A percentile compares a stretch with the other conserved stretches of the same genome.
Conservation (phyloP, 345 rosid genomes). For the Eucalyptus leucophloia region DNA sequence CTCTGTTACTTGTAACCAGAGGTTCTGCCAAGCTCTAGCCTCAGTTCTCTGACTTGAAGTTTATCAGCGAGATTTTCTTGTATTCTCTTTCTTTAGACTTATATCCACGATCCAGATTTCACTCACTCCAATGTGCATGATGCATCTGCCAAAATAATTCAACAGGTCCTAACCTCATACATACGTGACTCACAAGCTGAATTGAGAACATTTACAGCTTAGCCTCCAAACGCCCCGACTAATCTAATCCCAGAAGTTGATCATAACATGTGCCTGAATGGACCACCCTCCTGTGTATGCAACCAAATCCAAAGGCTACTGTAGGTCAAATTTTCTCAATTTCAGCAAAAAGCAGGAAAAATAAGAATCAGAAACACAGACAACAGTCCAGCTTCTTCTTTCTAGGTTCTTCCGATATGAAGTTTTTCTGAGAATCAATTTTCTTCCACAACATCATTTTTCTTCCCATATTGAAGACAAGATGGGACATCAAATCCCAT, state of each 20-base stretch:
- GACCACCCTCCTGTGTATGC: neutral
- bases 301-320: neutral
- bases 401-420: neutral
- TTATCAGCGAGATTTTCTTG: neutral
- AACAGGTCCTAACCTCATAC: neutral
- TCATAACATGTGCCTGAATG: neutral
- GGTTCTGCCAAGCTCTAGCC: neutral
- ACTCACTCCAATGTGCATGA: neutral
- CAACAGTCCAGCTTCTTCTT: neutral
- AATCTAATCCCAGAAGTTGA: neutral
- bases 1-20: neutral
- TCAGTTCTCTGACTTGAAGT: neutral
- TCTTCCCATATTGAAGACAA: neutral
- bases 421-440: neutral
- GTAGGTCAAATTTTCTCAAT: neutral
- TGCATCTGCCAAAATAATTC: neutral
- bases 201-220: neutral
- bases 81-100: neutral
- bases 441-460: neutral
- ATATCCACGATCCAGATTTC: neutral
- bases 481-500: neutral
- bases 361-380: neutral
- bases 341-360: neutral
- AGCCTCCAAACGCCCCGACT: neutral
- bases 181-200: neutral